Evolutionary conservation across 2,329 filamentous ascomycete genomes (phyloP), one percentile per base, ranked within the genome.

Genomic region (Ophiostoma sp.): DNA sequence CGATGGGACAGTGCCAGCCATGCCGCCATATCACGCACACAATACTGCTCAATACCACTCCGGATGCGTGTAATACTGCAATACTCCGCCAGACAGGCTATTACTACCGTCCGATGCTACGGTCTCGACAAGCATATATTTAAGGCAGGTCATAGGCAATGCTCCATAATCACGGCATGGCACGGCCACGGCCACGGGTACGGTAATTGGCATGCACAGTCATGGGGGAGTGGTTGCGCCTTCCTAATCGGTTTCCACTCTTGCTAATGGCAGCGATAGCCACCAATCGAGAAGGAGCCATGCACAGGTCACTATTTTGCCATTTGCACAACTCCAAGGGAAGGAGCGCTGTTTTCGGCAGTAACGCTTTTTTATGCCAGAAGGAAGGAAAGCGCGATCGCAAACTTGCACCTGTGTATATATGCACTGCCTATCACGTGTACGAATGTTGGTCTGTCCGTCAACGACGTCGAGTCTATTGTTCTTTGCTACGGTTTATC

Each of bases 161-260:
- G n/a, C 27, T 60, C 45, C 16, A 14, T 47, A 49, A 27, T 27
- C 42, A 6, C 42, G 42, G 6, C 11, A 44, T 44, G 11, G 42
- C 42, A 44, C 42, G 42, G 42, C 27, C 42, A 44, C 3, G 7
- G 55, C 55, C 27, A 11, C 55, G 55, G 55, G 52, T 58, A 58
- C 27, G 52, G 52, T 58, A 58, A 58, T 58, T 55, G 49, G n/a
- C 27, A 58, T 58, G 52, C 52, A 58, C 52, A 27, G 52, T 38
- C 52, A 58, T 18, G 36, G 52, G 52, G 11, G 12, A 60, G 55
- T 27, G 14, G 27, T 18, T 8, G 27, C 55, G 55, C 55, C 55
- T 60, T 60, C 55, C 55, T 60, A 60, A 36, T 60, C 27, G 12
- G 27, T 16, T 12, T 18, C 55, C 38, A 38, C 55, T 58, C 3